These are phyloP conservation scores for Phytophthora boehmeriae DNA, from an alignment of 352 stramenopile species.

Conservation along the genomic window DNA sequence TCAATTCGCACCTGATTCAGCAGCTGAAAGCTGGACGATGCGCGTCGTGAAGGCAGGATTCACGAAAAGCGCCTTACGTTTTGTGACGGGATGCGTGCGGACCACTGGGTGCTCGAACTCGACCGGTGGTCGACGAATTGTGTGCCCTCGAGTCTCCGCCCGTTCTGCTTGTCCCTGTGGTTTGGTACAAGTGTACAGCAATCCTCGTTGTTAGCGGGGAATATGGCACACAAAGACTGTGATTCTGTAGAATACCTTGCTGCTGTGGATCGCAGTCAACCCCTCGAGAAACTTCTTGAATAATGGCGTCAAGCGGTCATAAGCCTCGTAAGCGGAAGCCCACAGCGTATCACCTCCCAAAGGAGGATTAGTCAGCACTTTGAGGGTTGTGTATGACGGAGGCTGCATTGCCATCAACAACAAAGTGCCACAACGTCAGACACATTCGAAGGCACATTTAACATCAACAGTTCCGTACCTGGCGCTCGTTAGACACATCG, in stretches of 20 bases:
- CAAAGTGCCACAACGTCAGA: too few species aligned
- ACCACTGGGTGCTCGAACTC: slow-evolving; percentile 30
- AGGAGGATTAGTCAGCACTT: slow-evolving; percentile 26
- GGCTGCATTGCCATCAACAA: slow-evolving; percentile 2
- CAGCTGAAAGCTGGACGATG: slow-evolving; percentile 33
- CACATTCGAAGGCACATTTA: too few species aligned
- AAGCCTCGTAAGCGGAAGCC: slow-evolving; percentile 40
- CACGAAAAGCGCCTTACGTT: slow-evolving; percentile 28
- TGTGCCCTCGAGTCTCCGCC: slow-evolving; percentile 3
- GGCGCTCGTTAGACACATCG: slow-evolving; percentile 37
- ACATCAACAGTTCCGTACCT: background rate
- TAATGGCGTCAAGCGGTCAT: slow-evolving; percentile 37
- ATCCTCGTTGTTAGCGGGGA: background rate
- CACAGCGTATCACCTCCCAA: slow-evolving; percentile 44
- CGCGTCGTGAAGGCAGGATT: slow-evolving; percentile 39
- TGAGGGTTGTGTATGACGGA: slow-evolving; percentile 13
- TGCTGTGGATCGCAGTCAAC: slow-evolving; percentile 43
- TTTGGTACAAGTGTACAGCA: background rate
- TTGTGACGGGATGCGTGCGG: slow-evolving; percentile 1
- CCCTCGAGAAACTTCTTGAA: slow-evolving; percentile 37
- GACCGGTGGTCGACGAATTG: background rate
- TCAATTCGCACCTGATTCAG: slow-evolving; percentile 27
- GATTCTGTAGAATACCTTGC: slow-evolving; percentile 12
- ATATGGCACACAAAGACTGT: background rate
- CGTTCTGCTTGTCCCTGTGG: slow-evolving; percentile 19